Conservation (phyloP, 306 rosid species). For the Inga laurina region DNA sequence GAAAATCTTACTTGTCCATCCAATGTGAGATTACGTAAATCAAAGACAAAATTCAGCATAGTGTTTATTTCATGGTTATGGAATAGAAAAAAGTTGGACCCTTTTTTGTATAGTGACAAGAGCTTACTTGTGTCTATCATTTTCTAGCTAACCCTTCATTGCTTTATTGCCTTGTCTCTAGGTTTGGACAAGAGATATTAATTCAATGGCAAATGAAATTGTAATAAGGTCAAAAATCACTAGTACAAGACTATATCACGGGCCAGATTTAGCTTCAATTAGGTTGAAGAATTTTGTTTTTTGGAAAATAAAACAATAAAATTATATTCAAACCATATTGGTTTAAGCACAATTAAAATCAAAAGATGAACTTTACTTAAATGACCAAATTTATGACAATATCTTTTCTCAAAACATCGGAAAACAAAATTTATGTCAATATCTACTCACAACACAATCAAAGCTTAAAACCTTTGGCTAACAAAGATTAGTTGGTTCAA, state of each 20-base stretch:
- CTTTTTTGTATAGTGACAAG: conserved; percentile 22
- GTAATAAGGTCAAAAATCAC: neutral
- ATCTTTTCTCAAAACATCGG: too few species aligned
- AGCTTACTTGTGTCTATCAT: conserved; percentile 22
- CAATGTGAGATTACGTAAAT: conserved; percentile 19
- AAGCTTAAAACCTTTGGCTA: neutral
- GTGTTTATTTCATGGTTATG: conserved; percentile 27
- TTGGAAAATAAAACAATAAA: neutral
- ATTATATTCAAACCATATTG: neutral
- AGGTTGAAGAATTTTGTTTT: neutral
- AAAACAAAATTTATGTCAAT: neutral
- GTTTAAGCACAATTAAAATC: neutral
- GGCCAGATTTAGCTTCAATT: neutral
- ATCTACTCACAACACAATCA: neutral
- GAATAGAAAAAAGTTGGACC: conserved; percentile 21
- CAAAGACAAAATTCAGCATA: neutral
- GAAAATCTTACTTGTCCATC: conserved; percentile 35
- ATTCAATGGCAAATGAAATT: neutral
- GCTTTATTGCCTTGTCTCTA: conserved; percentile 7
- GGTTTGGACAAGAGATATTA: conserved; percentile 18
- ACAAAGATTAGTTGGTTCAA: neutral
- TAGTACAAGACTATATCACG: neutral
- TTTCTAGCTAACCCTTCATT: conserved; percentile 27
- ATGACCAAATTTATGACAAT: neutral
- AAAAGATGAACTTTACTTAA: neutral